Base-by-base conservation (phyloP, 306 rosid species). In the Hippophae rhamnoides region DNA sequence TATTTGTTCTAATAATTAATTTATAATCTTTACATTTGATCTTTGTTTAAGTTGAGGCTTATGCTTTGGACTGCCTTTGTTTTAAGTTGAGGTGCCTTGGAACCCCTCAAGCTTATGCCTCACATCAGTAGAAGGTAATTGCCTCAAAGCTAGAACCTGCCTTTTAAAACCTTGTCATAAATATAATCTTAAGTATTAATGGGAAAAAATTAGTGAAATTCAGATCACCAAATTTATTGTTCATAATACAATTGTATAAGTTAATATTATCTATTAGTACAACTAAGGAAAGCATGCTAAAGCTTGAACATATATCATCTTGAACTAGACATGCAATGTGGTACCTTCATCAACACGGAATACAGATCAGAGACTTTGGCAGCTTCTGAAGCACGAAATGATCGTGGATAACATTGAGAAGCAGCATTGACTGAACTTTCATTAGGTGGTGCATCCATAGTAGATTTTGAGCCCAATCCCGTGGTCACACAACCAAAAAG, bases 401-500 rank as follows among this genome's bases (percentile, higher is more conserved):
- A 41, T 52, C 73, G 79, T 69, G 54, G 48, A 56, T 60, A 62
- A 58, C 47, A 47, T 58, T 73, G 71, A 55, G 60, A 65, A 68
- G 72, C 70, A 52, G 50, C 65, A 58, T 72, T 76, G 54, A 77
- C 72, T 67, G 82, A 68, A 56, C 74, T 77, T 56, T 57, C 73
- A 76, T 74, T 81, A 54, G 62, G 54, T 46, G 69, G 62, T 25
- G 77, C 61, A 45, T 76, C 80, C 63, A 47, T 70, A 61, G 80
- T 70, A 63, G 70, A 62, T 64, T 76, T 79, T 18, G 81, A 62
- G 43, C 86, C 71, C 6, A 60, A 49, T 50, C 71, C 52, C 62
- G 42, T 71, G 65, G 79, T 65, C 80, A 81, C 79, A 79, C 47
- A 76, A 65, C 86, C 87, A 79, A 83, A 85, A 73, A 90, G 96